phyloP scores from a whole-genome alignment of 768 basidiomycete species.

The Pluteus cervinus region DNA sequence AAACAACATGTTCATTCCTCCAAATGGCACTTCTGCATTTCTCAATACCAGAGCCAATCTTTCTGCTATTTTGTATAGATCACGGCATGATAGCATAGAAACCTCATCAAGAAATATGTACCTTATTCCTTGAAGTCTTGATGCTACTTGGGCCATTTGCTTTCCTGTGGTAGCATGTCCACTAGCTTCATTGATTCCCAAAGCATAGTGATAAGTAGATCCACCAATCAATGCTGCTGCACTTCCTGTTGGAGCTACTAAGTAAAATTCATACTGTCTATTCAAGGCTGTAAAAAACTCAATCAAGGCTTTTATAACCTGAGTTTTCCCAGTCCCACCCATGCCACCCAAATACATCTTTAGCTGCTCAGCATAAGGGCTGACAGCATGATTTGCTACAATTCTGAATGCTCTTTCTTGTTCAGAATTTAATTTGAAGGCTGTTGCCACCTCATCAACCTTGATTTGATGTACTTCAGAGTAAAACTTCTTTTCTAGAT shows the following conservation, averaged over 20 bases:
- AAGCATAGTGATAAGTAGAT: constrained; percentile 25
- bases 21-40: not conserved
- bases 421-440: constrained; percentile 19
- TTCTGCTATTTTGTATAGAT: not conserved
- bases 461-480: not conserved
- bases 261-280: constrained; percentile 9
- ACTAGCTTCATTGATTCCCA: constrained; percentile 11
- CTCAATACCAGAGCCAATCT: constrained; percentile 25
- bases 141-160: not conserved
- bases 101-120: constrained; percentile 31
- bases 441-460: constrained; percentile 4
- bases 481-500: constrained; percentile 12
- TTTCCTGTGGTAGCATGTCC: not conserved
- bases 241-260: constrained; percentile 18
- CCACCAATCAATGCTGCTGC: constrained; percentile 18
- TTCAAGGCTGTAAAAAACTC: constrained; percentile 12
- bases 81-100: constrained; percentile 2
- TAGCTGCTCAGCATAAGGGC: constrained; percentile 19
- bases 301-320: constrained; percentile 21
- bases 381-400: constrained; percentile 25
- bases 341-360: constrained; percentile 28
- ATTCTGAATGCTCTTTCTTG: constrained; percentile 25
- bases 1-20: constrained; percentile 19
- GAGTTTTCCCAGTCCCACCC: constrained; percentile 27
- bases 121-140: constrained; percentile 1